Percentiles rank a stretch among this genome's conserved stretches.
These are phyloP conservation scores for Tolypocladium paradoxum DNA, from an alignment of 2,329 filamentous ascomycete species.

Conservation along the genomic window DNA sequence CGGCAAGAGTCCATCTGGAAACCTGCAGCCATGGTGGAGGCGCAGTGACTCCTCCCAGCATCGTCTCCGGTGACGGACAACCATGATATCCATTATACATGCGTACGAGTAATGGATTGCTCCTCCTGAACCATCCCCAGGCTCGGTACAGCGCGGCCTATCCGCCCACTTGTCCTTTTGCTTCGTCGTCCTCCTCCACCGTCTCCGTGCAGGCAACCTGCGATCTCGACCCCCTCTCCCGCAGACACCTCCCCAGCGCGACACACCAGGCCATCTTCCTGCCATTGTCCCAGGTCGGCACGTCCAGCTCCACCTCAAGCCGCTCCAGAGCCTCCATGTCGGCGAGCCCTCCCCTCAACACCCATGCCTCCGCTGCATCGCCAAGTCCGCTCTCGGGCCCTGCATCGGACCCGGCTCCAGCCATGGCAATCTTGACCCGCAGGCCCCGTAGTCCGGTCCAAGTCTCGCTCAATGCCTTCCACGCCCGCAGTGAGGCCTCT, in stretches of 20 bases:
- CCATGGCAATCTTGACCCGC: conserved; percentile 25
- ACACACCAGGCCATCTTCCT: conserved; percentile 26
- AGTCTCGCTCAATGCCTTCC: conserved; percentile 24
- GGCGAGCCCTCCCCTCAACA: conserved; percentile 19
- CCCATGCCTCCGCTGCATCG: conserved; percentile 8
- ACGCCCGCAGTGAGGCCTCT: conserved; percentile 16
- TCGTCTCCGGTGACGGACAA: too few species aligned
- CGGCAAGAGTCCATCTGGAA: background rate
- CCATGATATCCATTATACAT: too few species aligned
- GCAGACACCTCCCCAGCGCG: conserved; percentile 17
- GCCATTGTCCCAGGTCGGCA: conserved; percentile 17
- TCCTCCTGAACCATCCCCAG: too few species aligned
- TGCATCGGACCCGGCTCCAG: background rate
- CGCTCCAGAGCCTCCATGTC: conserved; percentile 19
- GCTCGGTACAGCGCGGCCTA: too few species aligned
- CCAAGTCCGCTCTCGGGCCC: background rate
- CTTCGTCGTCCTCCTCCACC: conserved; percentile 8
- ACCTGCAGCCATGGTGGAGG: too few species aligned
- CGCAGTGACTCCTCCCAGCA: too few species aligned
- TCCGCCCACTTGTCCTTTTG: background rate
- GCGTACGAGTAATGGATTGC: too few species aligned
- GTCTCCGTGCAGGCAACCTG: conserved; percentile 16
- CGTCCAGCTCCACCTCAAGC: conserved; percentile 30
- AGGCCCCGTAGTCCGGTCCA: conserved; percentile 28
- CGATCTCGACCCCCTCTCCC: conserved; percentile 4